A percentile compares a stretch with the other conserved stretches of the same genome.
phyloP scores from a whole-genome alignment of 352 stramenopile genomes.

The Phytophthora europaea region DNA sequence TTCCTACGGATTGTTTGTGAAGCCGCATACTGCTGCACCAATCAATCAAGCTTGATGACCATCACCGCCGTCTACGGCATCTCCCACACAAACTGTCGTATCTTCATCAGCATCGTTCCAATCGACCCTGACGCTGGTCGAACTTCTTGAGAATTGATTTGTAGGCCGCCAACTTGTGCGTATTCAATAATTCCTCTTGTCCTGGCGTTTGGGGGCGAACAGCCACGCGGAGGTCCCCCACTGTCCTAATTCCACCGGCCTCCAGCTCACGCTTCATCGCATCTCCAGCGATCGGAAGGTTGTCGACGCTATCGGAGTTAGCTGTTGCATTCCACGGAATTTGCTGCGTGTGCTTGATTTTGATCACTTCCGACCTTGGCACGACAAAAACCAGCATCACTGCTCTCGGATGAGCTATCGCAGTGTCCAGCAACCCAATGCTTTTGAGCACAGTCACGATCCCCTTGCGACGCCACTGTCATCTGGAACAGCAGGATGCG shows the following conservation, averaged over 20 bases:
- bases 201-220: not conserved
- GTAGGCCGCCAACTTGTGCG: not conserved
- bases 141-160: not conserved
- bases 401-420: not conserved
- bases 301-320: constrained; percentile 1
- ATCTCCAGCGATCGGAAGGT: not conserved
- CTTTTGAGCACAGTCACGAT: not conserved
- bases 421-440: constrained; percentile 6
- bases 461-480: constrained; percentile 1
- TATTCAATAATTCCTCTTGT: not conserved
- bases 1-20: too few relatives aligned
- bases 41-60: too few relatives aligned
- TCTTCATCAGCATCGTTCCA: constrained; percentile 1
- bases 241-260: not conserved
- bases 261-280: not conserved
- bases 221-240: constrained; percentile 3
- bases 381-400: constrained; percentile 10
- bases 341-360: not conserved
- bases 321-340: not conserved
- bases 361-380: not conserved
- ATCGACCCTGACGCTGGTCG: not conserved
- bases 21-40: too few relatives aligned
- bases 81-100: constrained; percentile 14
- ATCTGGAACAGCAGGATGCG: constrained; percentile 12
- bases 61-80: not conserved